These are phyloP conservation scores for Auricularia sp. DNA, from an alignment of 768 basidiomycete species.

Conservation along the genomic window DNA sequence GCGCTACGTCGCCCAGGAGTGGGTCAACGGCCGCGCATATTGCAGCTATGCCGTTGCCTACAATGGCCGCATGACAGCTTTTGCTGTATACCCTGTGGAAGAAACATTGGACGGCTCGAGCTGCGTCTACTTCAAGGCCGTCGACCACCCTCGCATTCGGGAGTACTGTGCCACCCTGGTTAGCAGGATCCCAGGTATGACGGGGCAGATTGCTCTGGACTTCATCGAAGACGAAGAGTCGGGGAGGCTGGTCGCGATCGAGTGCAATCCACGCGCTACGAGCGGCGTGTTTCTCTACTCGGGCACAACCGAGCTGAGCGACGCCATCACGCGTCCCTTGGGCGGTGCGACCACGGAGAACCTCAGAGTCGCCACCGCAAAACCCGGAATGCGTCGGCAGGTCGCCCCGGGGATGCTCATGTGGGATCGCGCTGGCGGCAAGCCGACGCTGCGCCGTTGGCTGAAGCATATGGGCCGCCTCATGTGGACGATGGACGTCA, in stretches of 20 bases:
- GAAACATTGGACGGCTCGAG: constrained; percentile 5
- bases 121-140: constrained; percentile 6
- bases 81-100: constrained; percentile 4
- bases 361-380: neutral
- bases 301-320: neutral
- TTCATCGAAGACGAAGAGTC: constrained; percentile 3
- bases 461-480: constrained; percentile 3
- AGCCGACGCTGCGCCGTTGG: neutral
- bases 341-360: neutral
- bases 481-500: constrained; percentile 4
- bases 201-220: constrained; percentile 5
- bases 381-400: constrained; percentile 4
- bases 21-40: constrained; percentile 2
- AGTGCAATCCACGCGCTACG: constrained; percentile 8
- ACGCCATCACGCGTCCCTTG: neutral
- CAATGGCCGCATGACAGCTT: neutral
- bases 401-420: constrained; percentile 7
- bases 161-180: constrained; percentile 1
- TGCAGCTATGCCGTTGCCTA: constrained; percentile 3
- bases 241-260: constrained; percentile 4
- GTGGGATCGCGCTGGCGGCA: constrained; percentile 5
- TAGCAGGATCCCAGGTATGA: neutral
- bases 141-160: constrained; percentile 3
- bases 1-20: constrained; percentile 5
- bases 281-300: constrained; percentile 4